Percentiles rank a stretch among this genome's conserved stretches.
Evolutionary conservation across 169 alveolate species (phyloP).

Genomic region (Plasmodium gaboni): DNA sequence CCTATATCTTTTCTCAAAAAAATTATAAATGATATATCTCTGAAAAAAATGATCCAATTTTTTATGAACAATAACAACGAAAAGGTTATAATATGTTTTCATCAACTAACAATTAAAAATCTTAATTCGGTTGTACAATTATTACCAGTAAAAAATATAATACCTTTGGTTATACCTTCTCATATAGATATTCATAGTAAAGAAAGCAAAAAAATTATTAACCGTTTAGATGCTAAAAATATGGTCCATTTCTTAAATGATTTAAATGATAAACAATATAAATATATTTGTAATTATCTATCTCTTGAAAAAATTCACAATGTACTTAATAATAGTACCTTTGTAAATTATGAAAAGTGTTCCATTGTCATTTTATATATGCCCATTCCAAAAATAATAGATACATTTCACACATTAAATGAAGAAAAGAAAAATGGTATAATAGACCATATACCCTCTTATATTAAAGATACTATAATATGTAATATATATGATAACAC

Average conservation of each 20-base stretch:
- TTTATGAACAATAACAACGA: conserved; percentile 6
- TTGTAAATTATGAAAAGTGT: conserved; percentile 6
- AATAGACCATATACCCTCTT: conserved; percentile 19
- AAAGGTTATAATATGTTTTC: conserved; percentile 26
- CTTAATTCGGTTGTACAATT: neutral
- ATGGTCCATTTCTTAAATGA: conserved; percentile 19
- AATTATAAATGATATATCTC: conserved; percentile 73
- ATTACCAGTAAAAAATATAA: conserved; percentile 11
- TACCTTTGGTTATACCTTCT: neutral
- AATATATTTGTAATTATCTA: conserved; percentile 22
- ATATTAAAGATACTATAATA: conserved; percentile 11
- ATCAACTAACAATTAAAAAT: conserved; percentile 9
- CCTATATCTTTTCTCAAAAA: conserved; percentile 29
- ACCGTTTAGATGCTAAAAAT: conserved; percentile 24
- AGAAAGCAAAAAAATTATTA: neutral
- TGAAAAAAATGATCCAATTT: conserved; percentile 21
- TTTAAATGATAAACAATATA: conserved; percentile 22
- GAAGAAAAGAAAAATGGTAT: conserved; percentile 12
- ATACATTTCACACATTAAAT: conserved; percentile 11
- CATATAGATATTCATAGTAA: neutral
- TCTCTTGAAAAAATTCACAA: conserved; percentile 15
- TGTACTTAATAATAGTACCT: conserved; percentile 5
- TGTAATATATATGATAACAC: neutral
- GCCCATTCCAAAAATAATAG: conserved; percentile 30
- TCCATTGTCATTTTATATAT: conserved; percentile 21